Evolutionary conservation across 257 asterid species (phyloP).

Genomic region (Solanum lycopersicoides): DNA sequence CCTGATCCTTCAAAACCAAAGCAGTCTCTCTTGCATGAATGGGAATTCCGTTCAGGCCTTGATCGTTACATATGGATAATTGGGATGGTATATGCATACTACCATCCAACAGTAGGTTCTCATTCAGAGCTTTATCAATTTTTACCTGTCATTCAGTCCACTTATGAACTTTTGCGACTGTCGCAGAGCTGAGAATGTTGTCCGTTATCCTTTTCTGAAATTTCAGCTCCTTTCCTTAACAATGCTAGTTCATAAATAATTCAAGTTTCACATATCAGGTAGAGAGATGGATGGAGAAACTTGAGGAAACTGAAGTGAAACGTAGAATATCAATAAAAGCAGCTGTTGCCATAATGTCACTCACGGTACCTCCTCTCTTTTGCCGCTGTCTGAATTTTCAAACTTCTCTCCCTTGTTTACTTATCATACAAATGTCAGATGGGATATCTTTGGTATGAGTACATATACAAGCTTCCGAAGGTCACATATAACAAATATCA

Average conservation of each 20-base stretch:
- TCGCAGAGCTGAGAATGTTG: not conserved
- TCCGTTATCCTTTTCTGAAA: not conserved
- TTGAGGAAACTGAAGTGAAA: slow-evolving; percentile 78
- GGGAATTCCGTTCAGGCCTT: slow-evolving; percentile 87
- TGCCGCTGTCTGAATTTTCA: not conserved
- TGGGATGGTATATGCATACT: slow-evolving; percentile 86
- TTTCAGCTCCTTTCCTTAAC: not conserved
- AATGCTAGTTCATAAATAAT: not conserved
- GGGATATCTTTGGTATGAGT: slow-evolving; percentile 83
- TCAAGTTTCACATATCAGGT: slow-evolving; percentile 36
- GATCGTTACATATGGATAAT: slow-evolving; percentile 89
- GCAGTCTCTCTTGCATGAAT: slow-evolving; percentile 49
- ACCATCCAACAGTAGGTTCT: slow-evolving; percentile 72
- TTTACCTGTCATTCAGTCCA: not conserved
- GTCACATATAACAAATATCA: slow-evolving; percentile 72
- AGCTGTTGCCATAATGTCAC: slow-evolving; percentile 33
- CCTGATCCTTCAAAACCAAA: slow-evolving; percentile 56
- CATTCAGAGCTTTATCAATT: not conserved
- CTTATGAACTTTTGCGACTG: not conserved
- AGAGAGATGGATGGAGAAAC: slow-evolving; percentile 89
- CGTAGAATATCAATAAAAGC: slow-evolving; percentile 62
- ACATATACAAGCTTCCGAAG: slow-evolving; percentile 82
- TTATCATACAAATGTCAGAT: slow-evolving; percentile 28
- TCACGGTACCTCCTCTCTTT: slow-evolving; percentile 40
- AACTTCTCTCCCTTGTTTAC: not conserved